Evolutionary conservation across 441 rosid species (phyloP).

Genomic region (Jatropha podagrica): DNA sequence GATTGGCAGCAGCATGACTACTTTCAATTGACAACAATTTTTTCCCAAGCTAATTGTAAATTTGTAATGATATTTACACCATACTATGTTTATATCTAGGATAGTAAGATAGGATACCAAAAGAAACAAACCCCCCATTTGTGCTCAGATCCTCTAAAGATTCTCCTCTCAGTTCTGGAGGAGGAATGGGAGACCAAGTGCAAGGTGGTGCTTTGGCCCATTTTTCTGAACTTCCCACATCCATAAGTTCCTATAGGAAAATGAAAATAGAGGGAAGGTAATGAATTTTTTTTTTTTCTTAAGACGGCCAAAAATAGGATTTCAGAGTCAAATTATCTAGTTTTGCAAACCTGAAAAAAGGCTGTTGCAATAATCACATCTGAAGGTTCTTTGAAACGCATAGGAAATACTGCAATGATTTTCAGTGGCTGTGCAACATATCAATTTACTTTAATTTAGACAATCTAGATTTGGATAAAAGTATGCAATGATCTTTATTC

Average conservation of each 20-base stretch:
- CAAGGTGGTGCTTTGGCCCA: slow-evolving; percentile 83
- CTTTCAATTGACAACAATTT: not conserved
- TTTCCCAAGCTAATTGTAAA: slow-evolving; percentile 2
- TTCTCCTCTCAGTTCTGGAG: slow-evolving; percentile 81
- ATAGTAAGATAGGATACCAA: slow-evolving; percentile 44
- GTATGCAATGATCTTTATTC: not conserved
- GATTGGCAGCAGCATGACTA: not conserved
- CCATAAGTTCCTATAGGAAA: slow-evolving; percentile 63
- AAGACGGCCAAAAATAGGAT: slow-evolving; percentile 9
- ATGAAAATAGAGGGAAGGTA: slow-evolving; percentile 2
- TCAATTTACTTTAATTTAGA: slow-evolving; percentile 9
- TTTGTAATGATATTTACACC: not conserved
- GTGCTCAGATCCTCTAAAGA: slow-evolving; percentile 74
- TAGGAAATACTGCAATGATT: slow-evolving; percentile 77
- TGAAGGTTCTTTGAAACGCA: slow-evolving; percentile 79
- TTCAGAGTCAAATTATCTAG: not conserved
- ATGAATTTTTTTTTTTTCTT: slow-evolving; percentile 2
- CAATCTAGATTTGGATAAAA: slow-evolving; percentile 1
- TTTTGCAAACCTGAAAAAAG: slow-evolving; percentile 66
- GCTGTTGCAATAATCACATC: slow-evolving; percentile 82
- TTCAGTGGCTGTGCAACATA: slow-evolving; percentile 44
- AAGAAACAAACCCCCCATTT: slow-evolving; percentile 80
- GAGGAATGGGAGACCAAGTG: slow-evolving; percentile 89
- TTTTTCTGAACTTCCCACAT: slow-evolving; percentile 61
- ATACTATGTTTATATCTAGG: slow-evolving; percentile 12